These are phyloP conservation scores for Fraxinus baroniana DNA, from an alignment of 305 asterid species.

Conservation along the genomic window DNA sequence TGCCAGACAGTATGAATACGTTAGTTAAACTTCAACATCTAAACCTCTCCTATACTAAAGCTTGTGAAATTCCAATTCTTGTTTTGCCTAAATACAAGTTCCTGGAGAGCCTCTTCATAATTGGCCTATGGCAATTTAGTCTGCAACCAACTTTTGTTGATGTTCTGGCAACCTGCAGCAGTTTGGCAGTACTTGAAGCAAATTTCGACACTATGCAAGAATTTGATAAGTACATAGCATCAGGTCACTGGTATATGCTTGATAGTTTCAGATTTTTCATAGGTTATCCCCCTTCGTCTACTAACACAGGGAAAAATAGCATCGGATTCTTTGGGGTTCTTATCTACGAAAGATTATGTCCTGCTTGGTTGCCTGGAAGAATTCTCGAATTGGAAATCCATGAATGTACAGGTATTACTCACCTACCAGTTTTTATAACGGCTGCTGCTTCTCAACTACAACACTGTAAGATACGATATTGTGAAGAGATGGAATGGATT, in stretches of 20 bases:
- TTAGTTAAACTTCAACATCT: slow-evolving; percentile 23
- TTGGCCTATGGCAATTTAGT: background rate
- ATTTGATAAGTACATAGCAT: slow-evolving; percentile 10
- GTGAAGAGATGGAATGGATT: slow-evolving; percentile 25
- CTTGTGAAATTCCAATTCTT: background rate
- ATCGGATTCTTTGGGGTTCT: slow-evolving; percentile 18
- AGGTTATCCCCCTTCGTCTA: slow-evolving; percentile 19
- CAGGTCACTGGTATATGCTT: slow-evolving; percentile 27
- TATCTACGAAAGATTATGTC: background rate
- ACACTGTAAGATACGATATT: slow-evolving; percentile 20
- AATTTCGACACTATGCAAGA: slow-evolving; percentile 19
- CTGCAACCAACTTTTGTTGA: background rate
- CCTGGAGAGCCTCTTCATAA: slow-evolving; percentile 25
- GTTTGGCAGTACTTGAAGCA: slow-evolving; percentile 24
- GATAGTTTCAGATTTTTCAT: slow-evolving; percentile 31
- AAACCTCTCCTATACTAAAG: slow-evolving; percentile 22
- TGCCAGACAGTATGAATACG: slow-evolving; percentile 32
- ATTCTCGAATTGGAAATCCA: slow-evolving; percentile 26
- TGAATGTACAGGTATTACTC: slow-evolving; percentile 19
- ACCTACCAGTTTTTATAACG: slow-evolving; percentile 19
- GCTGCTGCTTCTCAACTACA: slow-evolving; percentile 13
- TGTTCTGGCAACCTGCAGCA: slow-evolving; percentile 2
- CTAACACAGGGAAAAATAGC: slow-evolving; percentile 19
- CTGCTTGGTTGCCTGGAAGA: slow-evolving; percentile 13
- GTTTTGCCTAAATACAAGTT: slow-evolving; percentile 15